Conservation (phyloP, 352 stramenopile genomes). For the Phytophthora sp. region DNA sequence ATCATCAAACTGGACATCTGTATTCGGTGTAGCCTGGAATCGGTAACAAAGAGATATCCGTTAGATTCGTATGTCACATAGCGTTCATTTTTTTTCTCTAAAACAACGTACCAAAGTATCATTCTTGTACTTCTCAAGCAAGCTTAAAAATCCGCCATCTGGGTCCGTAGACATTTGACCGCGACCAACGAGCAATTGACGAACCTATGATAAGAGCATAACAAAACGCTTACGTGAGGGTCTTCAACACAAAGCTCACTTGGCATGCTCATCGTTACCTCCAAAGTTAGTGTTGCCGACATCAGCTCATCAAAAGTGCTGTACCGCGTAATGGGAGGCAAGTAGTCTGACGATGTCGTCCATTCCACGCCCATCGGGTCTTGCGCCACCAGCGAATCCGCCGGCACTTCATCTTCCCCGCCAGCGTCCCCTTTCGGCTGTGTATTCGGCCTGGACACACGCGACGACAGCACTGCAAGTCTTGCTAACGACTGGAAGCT, state of each 20-base stretch:
- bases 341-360: conserved; percentile 67
- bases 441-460: conserved; percentile 72
- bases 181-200: conserved; percentile 78
- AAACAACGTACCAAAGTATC: conserved; percentile 55
- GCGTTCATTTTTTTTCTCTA: neutral
- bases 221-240: neutral
- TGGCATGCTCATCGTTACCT: conserved; percentile 44
- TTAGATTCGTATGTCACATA: too few species aligned
- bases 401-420: conserved; percentile 49
- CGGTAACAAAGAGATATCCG: neutral
- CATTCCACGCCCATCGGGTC: conserved; percentile 80
- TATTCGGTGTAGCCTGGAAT: conserved; percentile 35
- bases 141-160: conserved; percentile 78
- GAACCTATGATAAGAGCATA: conserved; percentile 46
- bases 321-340: conserved; percentile 87
- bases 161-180: conserved; percentile 87
- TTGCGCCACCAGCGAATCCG: conserved; percentile 70
- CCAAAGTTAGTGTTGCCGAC: conserved; percentile 86
- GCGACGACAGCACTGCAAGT: conserved; percentile 82
- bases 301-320: conserved; percentile 92
- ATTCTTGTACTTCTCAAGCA: conserved; percentile 89
- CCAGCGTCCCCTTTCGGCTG: conserved; percentile 48
- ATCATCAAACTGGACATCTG: conserved; percentile 72
- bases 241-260: neutral
- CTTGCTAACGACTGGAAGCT: conserved; percentile 88